phyloP scores from a whole-genome alignment of 2,329 filamentous ascomycete genomes.

The Malbranchea zuffiana region DNA sequence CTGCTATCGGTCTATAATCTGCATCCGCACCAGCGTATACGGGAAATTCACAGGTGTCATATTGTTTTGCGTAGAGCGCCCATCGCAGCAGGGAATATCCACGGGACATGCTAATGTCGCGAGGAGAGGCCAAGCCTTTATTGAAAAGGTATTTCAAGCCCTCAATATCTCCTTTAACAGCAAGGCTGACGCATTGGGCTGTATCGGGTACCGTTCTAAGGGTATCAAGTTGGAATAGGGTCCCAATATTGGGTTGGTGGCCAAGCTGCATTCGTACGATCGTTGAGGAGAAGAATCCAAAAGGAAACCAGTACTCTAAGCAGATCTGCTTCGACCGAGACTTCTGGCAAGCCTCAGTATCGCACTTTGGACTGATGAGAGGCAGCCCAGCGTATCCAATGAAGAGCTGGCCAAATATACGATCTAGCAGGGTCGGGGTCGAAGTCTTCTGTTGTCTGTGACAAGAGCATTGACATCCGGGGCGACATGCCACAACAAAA shows the following conservation, averaged over 20 bases:
- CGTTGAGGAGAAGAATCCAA: slow-evolving; percentile 22
- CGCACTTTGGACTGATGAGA: slow-evolving; percentile 19
- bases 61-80: slow-evolving; percentile 27
- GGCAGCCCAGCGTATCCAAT: slow-evolving; percentile 23
- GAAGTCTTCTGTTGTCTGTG: slow-evolving; percentile 16
- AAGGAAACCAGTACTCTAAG: slow-evolving; percentile 27
- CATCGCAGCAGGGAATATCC: slow-evolving; percentile 26
- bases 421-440: slow-evolving; percentile 16
- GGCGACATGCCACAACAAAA: slow-evolving; percentile 13
- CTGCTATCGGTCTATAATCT: slow-evolving; percentile 21
- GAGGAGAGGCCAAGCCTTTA: slow-evolving; percentile 23
- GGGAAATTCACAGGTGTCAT: slow-evolving; percentile 22
- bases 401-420: slow-evolving; percentile 21
- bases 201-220: slow-evolving; percentile 23
- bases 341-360: slow-evolving; percentile 16
- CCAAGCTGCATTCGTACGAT: slow-evolving; percentile 21
- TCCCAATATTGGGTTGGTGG: slow-evolving; percentile 15
- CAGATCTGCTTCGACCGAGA: slow-evolving; percentile 17
- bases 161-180: slow-evolving; percentile 22
- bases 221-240: slow-evolving; percentile 20
- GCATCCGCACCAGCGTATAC: slow-evolving; percentile 23
- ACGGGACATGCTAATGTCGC: slow-evolving; percentile 23
- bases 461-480: slow-evolving; percentile 17
- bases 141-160: slow-evolving; percentile 24
- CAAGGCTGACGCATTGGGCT: slow-evolving; percentile 23